Conservation (phyloP, 306 rosid genomes). For the Vigna trinervia region DNA sequence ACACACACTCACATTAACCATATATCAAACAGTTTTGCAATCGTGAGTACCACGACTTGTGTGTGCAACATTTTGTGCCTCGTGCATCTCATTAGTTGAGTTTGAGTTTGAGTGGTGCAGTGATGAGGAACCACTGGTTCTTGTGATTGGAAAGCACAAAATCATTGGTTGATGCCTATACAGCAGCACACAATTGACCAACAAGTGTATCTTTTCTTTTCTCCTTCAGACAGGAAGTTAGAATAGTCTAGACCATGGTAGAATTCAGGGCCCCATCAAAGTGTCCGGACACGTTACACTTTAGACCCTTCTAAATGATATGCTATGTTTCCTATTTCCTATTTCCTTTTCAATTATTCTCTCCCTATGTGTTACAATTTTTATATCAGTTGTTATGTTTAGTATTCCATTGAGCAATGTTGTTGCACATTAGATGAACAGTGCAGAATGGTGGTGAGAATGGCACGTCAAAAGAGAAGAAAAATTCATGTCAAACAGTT, state of each 20-base stretch:
- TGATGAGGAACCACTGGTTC: constrained; percentile 31
- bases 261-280: constrained; percentile 27
- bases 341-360: not conserved
- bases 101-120: constrained; percentile 2
- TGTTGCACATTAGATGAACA: not conserved
- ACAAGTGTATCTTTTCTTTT: constrained; percentile 26
- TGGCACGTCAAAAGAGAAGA: not conserved
- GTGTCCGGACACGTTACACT: constrained; percentile 26
- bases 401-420: not conserved
- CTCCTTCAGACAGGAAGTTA: constrained; percentile 29
- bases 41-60: constrained; percentile 23
- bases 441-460: not conserved
- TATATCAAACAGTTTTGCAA: constrained; percentile 23
- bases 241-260: constrained; percentile 28
- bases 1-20: not conserved
- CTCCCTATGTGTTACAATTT: not conserved
- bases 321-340: constrained; percentile 12
- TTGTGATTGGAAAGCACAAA: constrained; percentile 42
- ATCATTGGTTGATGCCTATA: constrained; percentile 35
- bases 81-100: constrained; percentile 43
- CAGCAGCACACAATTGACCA: constrained; percentile 14
- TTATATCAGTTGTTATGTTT: not conserved
- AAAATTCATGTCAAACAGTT: too few species aligned
- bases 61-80: constrained; percentile 49
- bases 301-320: constrained; percentile 1